Percentiles rank a stretch among this genome's conserved stretches.
Conservation (phyloP, 2,329 filamentous ascomycete species). For the Calonectria hawksworthii region DNA sequence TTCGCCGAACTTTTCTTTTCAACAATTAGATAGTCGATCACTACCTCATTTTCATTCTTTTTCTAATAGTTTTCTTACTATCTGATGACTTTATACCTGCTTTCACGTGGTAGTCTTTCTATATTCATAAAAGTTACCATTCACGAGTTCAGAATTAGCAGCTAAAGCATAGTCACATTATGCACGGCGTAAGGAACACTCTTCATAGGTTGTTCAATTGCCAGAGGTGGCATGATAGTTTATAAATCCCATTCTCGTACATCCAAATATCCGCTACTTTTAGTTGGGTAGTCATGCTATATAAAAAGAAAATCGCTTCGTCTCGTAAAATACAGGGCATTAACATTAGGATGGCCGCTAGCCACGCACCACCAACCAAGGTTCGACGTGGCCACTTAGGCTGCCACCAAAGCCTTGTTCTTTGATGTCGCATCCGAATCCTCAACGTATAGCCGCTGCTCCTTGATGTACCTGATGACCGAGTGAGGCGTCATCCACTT, state of each 20-base stretch:
- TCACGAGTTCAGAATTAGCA: neutral
- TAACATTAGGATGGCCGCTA: neutral
- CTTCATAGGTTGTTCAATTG: neutral
- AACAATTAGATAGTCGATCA: neutral
- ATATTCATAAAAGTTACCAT: neutral
- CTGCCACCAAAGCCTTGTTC: neutral
- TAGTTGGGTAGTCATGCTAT: neutral
- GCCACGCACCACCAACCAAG: neutral
- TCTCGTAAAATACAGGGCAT: constrained; percentile 8
- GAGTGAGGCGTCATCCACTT: constrained; percentile 10
- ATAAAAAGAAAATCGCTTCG: neutral
- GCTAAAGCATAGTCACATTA: neutral
- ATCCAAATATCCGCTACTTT: neutral
- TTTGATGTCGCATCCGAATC: neutral
- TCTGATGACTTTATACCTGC: neutral
- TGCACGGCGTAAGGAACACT: neutral
- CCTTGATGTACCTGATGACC: neutral
- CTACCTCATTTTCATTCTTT: neutral
- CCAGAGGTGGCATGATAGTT: neutral
- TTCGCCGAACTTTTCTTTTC: too few species aligned
- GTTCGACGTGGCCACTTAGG: neutral
- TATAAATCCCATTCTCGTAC: neutral
- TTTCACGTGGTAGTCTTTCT: neutral
- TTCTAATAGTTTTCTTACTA: neutral
- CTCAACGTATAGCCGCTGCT: neutral